A percentile compares a stretch with the other conserved stretches of the same genome.
These are phyloP conservation scores for Botrytis sinoallii DNA, from an alignment of 2,329 filamentous ascomycete genomes.

Conservation along the genomic window DNA sequence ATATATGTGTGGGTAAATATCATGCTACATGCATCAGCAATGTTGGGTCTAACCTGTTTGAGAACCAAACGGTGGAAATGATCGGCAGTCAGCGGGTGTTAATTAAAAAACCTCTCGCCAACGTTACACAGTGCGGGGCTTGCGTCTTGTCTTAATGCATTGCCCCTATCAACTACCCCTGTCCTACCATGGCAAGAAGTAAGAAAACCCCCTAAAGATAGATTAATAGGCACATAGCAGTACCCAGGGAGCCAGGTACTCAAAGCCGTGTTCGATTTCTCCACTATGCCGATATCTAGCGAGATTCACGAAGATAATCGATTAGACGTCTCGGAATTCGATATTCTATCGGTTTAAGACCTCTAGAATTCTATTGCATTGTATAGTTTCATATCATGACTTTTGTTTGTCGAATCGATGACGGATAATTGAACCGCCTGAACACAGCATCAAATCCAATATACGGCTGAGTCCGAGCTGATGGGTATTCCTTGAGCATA, in stretches of 20 bases:
- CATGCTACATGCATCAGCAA: background rate
- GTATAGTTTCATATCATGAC: background rate
- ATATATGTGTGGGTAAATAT: background rate
- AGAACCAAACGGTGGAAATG: background rate
- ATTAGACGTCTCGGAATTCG: background rate
- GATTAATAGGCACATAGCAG: background rate
- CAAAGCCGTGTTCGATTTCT: background rate
- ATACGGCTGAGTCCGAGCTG: background rate
- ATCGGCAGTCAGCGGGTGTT: background rate
- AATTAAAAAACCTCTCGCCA: background rate
- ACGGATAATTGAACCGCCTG: background rate
- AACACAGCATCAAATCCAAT: background rate
- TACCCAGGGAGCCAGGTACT: background rate
- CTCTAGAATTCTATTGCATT: background rate
- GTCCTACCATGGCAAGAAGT: background rate
- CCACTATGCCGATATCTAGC: background rate
- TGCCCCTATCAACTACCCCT: background rate
- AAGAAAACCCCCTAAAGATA: background rate
- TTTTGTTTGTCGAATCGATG: background rate
- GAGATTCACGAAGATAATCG: background rate
- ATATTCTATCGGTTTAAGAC: background rate
- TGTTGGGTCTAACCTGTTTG: background rate
- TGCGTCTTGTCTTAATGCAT: background rate
- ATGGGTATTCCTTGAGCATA: background rate
- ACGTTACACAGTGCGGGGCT: background rate